These are phyloP conservation scores for Aspergillus alliaceus DNA, from an alignment of 2,329 filamentous ascomycete genomes.

Conservation along the genomic window DNA sequence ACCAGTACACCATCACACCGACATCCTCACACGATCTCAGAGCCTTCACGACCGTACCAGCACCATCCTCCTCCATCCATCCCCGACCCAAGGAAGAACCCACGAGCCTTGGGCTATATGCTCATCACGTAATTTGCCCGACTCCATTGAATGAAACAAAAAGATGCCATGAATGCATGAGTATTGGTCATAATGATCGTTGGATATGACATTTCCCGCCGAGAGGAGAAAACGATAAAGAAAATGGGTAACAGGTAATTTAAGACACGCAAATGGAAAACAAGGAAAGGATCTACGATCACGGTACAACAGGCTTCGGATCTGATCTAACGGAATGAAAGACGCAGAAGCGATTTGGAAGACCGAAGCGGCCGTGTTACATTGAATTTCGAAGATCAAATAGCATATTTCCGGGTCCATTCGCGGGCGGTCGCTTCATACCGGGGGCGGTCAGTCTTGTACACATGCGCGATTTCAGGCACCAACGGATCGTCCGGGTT, in stretches of 20 bases:
- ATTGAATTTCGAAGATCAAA: conserved; percentile 56
- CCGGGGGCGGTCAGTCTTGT: conserved; percentile 95
- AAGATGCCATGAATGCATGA: conserved; percentile 41
- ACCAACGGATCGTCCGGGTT: conserved; percentile 99
- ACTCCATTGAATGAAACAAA: conserved; percentile 25
- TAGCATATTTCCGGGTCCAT: conserved; percentile 99
- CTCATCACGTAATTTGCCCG: conserved; percentile 23
- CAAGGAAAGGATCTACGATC: conserved; percentile 37
- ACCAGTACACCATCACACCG: conserved; percentile 7
- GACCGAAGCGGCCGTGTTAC: conserved; percentile 25
- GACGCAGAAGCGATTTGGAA: conserved; percentile 27
- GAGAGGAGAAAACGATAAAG: conserved; percentile 21
- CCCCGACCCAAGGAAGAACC: conserved; percentile 12
- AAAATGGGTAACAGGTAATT: conserved; percentile 15
- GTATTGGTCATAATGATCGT: conserved; percentile 40
- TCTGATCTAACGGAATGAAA: conserved; percentile 35
- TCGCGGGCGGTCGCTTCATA: conserved; percentile 97
- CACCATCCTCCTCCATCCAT: conserved; percentile 13
- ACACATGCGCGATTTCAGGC: conserved; percentile 97
- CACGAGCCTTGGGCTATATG: conserved; percentile 15
- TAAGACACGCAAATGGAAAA: conserved; percentile 24
- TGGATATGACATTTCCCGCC: conserved; percentile 36
- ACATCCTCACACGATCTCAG: neutral
- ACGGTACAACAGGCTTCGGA: conserved; percentile 40
- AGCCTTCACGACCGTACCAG: conserved; percentile 12